These are phyloP conservation scores for Venturia nashicola DNA, from an alignment of 2,329 filamentous ascomycete species.

Conservation along the genomic window DNA sequence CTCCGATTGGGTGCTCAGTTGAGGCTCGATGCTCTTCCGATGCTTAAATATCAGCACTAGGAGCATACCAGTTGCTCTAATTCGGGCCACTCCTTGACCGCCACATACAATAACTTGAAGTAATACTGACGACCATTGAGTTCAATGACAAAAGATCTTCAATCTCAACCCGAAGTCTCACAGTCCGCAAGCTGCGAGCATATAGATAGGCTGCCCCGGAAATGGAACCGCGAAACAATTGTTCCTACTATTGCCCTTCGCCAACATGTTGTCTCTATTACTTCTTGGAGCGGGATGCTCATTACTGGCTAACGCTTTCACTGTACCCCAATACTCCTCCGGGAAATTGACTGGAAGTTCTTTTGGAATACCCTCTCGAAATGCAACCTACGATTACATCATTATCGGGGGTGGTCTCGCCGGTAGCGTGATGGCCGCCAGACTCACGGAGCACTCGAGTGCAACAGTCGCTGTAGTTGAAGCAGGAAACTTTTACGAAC, in stretches of 20 bases:
- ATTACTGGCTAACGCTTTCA: neutral
- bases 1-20: neutral
- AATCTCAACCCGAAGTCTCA: neutral
- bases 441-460: constrained; percentile 30
- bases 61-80: neutral
- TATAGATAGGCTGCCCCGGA: neutral
- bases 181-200: neutral
- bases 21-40: neutral
- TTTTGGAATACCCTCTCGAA: constrained; percentile 16
- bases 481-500: constrained; percentile 18
- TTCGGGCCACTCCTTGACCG: neutral
- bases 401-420: constrained; percentile 39
- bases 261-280: neutral
- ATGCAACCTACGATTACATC: constrained; percentile 24
- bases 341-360: constrained; percentile 12
- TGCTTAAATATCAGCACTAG: neutral
- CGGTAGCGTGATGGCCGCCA: constrained; percentile 39
- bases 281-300: neutral
- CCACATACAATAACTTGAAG: neutral
- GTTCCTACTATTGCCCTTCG: neutral
- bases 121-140: neutral
- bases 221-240: neutral
- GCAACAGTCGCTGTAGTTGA: constrained; percentile 7
- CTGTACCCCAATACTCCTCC: neutral
- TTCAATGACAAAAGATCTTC: neutral